Evolutionary conservation across 331 rosid genomes (phyloP).

Genomic region (Quercus phellos): DNA sequence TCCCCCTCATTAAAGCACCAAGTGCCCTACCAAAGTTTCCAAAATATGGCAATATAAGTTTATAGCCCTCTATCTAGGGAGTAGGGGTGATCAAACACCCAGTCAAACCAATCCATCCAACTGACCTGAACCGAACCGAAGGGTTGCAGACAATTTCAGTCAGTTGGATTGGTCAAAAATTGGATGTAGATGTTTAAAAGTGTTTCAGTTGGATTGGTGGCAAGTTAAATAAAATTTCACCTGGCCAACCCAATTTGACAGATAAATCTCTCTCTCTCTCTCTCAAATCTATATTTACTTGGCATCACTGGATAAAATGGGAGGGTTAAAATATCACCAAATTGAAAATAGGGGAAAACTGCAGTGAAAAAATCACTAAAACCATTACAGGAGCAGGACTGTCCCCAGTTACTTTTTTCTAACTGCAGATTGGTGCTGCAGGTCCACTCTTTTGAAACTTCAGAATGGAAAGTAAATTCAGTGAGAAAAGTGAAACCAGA

Average conservation of each 20-base stretch:
- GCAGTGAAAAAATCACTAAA: background rate
- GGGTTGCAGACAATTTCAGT: too few species aligned
- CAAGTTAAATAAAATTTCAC: too few species aligned
- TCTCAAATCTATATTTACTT: background rate
- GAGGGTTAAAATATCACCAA: background rate
- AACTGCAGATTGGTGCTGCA: background rate
- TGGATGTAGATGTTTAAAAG: too few species aligned
- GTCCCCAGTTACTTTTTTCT: background rate
- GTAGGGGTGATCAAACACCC: too few species aligned
- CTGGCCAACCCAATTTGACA: too few species aligned
- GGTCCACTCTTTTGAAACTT: background rate
- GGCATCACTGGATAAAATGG: background rate
- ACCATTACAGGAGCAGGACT: background rate
- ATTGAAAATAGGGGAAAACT: background rate
- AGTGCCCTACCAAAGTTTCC: background rate
- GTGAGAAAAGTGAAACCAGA: background rate
- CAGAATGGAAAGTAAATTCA: background rate
- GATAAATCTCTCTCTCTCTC: too few species aligned
- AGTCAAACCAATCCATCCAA: too few species aligned
- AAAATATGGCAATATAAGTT: background rate
- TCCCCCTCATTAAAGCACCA: background rate
- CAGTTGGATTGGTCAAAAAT: too few species aligned
- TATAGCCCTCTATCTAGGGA: background rate
- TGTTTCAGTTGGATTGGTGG: too few species aligned
- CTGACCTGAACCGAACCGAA: too few species aligned